These are phyloP conservation scores for Xerophyta viscosa DNA, from an alignment of 106 monocot genomes.

Conservation along the genomic window DNA sequence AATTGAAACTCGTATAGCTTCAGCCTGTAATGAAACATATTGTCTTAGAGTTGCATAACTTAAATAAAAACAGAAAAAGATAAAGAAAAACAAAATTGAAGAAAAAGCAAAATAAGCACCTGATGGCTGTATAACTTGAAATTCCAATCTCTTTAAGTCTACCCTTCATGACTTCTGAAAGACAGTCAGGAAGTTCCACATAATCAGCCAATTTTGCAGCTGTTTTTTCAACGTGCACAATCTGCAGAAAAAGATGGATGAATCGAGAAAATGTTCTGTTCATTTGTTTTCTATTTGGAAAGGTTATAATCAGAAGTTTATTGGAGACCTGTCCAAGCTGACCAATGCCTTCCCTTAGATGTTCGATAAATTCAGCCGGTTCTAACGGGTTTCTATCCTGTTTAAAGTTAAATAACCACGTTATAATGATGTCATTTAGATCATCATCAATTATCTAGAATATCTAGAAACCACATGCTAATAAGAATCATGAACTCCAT, in stretches of 20 bases:
- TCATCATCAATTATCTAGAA: too few species aligned
- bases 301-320: neutral
- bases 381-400: conserved; percentile 32
- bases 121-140: conserved; percentile 70
- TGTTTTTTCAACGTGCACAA: conserved; percentile 65
- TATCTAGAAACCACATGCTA: too few species aligned
- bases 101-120: conserved; percentile 12
- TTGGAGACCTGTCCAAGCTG: conserved; percentile 59
- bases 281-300: neutral
- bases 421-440: neutral
- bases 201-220: conserved; percentile 39
- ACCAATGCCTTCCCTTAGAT: conserved; percentile 55
- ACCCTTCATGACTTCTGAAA: conserved; percentile 26
- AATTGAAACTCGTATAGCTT: conserved; percentile 55
- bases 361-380: conserved; percentile 71
- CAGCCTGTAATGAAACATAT: conserved; percentile 49
- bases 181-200: conserved; percentile 46
- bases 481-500: too few species aligned
- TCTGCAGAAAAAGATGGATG: conserved; percentile 22
- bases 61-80: conserved; percentile 6
- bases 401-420: neutral
- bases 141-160: conserved; percentile 52
- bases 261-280: neutral
- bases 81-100: too few species aligned
- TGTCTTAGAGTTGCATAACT: too few species aligned